A percentile compares a stretch with the other conserved stretches of the same genome.
Evolutionary conservation across 2,329 filamentous ascomycete species (phyloP).

Genomic region (Monosporascus cannonballus): DNA sequence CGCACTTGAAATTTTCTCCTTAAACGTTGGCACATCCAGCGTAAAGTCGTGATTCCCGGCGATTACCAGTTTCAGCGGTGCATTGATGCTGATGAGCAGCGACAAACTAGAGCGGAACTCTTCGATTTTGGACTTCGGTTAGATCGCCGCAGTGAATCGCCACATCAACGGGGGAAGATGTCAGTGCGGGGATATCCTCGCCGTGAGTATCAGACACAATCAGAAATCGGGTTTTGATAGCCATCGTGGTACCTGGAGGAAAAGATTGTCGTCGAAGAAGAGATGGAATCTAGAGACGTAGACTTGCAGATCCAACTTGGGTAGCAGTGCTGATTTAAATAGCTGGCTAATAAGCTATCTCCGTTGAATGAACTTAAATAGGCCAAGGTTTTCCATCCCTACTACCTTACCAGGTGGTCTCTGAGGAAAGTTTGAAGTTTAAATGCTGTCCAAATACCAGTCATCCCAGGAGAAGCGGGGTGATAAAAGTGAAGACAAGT

Average conservation of each 20-base stretch:
- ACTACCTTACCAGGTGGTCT: too few species aligned
- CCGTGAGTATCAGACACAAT: slow-evolving; percentile 42
- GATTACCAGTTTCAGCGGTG: slow-evolving; percentile 48
- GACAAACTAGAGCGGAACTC: slow-evolving; percentile 36
- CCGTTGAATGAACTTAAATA: too few species aligned
- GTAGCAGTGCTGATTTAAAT: too few species aligned
- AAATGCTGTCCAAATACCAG: too few species aligned
- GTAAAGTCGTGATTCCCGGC: slow-evolving; percentile 50
- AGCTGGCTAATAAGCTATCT: too few species aligned
- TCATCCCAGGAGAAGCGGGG: too few species aligned
- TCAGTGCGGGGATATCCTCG: slow-evolving; percentile 9
- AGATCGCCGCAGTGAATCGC: slow-evolving; percentile 49
- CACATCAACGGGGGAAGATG: slow-evolving; percentile 33
- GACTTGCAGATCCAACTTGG: too few species aligned
- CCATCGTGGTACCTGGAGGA: neutral
- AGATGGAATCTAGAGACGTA: too few species aligned
- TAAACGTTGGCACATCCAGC: slow-evolving; percentile 28
- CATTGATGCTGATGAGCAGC: slow-evolving; percentile 35
- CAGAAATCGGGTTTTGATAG: slow-evolving; percentile 33
- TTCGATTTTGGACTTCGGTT: slow-evolving; percentile 32
- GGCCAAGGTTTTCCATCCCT: too few species aligned
- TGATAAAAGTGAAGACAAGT: too few species aligned
- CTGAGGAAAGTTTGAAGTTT: too few species aligned
- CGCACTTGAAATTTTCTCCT: slow-evolving; percentile 9
- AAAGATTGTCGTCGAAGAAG: too few species aligned